phyloP scores from a whole-genome alignment of 257 asterid genomes.

The Solanum medicagineum region DNA sequence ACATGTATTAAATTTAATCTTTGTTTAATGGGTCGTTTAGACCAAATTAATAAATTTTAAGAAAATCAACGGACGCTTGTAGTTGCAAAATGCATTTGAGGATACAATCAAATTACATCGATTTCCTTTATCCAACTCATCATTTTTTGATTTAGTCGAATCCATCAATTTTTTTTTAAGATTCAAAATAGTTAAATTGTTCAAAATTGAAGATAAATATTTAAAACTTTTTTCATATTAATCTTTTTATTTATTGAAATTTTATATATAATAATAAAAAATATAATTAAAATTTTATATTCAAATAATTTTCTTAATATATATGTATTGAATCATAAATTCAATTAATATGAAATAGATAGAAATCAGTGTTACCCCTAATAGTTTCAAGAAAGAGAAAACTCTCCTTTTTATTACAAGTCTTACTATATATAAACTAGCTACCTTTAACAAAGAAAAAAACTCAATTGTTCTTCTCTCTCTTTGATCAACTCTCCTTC shows the following conservation, averaged over 20 bases:
- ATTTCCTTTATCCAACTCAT: not conserved
- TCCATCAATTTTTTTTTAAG: not conserved
- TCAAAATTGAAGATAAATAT: too few relatives aligned
- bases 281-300: too few relatives aligned
- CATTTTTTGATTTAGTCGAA: not conserved
- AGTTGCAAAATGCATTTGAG: not conserved
- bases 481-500: not conserved
- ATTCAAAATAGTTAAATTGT: too few relatives aligned
- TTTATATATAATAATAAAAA: too few relatives aligned
- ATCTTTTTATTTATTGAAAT: too few relatives aligned
- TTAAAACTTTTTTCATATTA: too few relatives aligned
- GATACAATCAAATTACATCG: not conserved
- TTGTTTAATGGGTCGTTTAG: too few relatives aligned
- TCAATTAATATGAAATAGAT: too few relatives aligned
- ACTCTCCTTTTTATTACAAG: not conserved
- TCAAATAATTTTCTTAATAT: too few relatives aligned
- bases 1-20: too few relatives aligned
- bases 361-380: not conserved
- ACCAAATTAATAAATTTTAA: too few relatives aligned
- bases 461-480: not conserved
- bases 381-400: not conserved
- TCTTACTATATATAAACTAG: not conserved
- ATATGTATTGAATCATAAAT: rapidly evolving
- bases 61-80: too few relatives aligned
- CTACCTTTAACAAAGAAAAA: not conserved